Percentiles rank a stretch among this genome's conserved stretches.
Conservation (phyloP, 306 rosid genomes). For the Astragalus membranaceus region DNA sequence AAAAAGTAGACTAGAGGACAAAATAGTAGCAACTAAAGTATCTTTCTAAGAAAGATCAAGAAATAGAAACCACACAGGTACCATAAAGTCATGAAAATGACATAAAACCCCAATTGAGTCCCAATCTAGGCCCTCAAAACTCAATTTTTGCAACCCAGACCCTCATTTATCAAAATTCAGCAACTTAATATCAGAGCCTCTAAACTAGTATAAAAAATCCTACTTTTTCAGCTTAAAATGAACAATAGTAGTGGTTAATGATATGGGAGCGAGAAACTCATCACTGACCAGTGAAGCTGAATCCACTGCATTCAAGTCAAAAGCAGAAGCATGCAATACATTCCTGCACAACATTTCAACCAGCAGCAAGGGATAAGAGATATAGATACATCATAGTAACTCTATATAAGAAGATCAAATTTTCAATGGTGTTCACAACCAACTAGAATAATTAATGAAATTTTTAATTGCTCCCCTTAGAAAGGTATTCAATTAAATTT, state of each 20-base stretch:
- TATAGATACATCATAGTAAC: background rate
- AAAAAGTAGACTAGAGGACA: background rate
- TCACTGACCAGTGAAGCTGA: constrained; percentile 66
- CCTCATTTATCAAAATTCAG: background rate
- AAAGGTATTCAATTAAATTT: too few species aligned
- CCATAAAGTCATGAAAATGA: background rate
- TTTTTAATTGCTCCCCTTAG: too few species aligned
- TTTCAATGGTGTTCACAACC: background rate
- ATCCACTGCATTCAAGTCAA: constrained; percentile 62
- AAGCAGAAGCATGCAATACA: constrained; percentile 42
- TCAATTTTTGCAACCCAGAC: background rate
- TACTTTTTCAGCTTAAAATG: background rate
- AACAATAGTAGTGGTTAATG: background rate
- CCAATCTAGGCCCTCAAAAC: background rate
- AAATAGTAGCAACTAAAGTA: background rate
- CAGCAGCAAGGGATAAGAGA: constrained; percentile 8
- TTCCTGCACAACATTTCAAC: constrained; percentile 49
- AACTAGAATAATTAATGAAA: background rate
- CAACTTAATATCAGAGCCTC: too few species aligned
- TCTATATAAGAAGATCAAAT: background rate
- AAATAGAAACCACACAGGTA: background rate
- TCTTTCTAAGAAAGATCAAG: background rate
- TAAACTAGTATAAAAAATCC: too few species aligned
- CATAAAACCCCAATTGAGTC: background rate
- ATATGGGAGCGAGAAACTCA: constrained; percentile 12